phyloP scores from a whole-genome alignment of 176 grass and related monocot genomes.

The Otatea glauca region DNA sequence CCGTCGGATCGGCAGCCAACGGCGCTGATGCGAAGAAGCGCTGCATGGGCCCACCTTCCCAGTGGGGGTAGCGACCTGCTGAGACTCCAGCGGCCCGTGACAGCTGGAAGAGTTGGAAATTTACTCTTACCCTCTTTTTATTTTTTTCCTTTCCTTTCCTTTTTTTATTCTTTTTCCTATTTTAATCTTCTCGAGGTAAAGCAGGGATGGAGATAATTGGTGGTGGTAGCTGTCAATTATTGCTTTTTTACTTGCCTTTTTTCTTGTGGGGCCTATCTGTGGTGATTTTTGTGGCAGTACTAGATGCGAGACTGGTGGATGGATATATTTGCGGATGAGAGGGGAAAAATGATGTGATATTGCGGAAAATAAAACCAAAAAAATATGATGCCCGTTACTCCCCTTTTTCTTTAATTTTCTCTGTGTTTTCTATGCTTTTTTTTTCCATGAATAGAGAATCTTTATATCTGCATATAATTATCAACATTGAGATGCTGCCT shows the following conservation, averaged over 20 bases:
- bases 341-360: slow-evolving; percentile 5
- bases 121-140: slow-evolving; percentile 35
- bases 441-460: not conserved
- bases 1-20: slow-evolving; percentile 64
- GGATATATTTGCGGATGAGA: slow-evolving; percentile 38
- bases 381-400: slow-evolving; percentile 24
- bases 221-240: slow-evolving; percentile 46
- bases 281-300: slow-evolving; percentile 44
- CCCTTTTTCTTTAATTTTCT: not conserved
- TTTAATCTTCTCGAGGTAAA: slow-evolving; percentile 56
- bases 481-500: not conserved
- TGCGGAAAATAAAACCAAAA: slow-evolving; percentile 48
- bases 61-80: slow-evolving; percentile 42
- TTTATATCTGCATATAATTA: not conserved
- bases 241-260: slow-evolving; percentile 34
- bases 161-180: slow-evolving; percentile 30
- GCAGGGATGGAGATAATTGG: slow-evolving; percentile 31
- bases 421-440: not conserved
- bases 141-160: not conserved
- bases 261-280: slow-evolving; percentile 10
- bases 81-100: slow-evolving; percentile 24
- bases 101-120: slow-evolving; percentile 33
- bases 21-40: slow-evolving; percentile 62
- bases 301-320: slow-evolving; percentile 44
- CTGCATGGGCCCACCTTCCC: slow-evolving; percentile 63